A percentile compares a stretch with the other conserved stretches of the same genome.
These are phyloP conservation scores for Populus hybrid DNA, from an alignment of 441 rosid species.

Conservation along the genomic window DNA sequence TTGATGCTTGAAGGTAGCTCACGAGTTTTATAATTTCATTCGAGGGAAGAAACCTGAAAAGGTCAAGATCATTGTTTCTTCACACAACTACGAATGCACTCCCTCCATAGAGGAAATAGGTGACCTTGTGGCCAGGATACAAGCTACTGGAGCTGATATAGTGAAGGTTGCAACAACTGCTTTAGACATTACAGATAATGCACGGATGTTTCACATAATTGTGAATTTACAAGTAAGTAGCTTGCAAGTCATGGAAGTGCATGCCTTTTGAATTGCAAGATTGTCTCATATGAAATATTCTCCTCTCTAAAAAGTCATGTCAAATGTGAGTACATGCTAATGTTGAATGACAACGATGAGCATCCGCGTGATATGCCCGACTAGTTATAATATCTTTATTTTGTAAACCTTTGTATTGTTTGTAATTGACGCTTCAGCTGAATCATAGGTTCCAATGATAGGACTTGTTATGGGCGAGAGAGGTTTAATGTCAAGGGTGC, in stretches of 20 bases:
- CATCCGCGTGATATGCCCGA: not conserved
- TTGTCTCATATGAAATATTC: slow-evolving; percentile 16
- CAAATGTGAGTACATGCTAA: no score
- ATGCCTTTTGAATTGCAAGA: not conserved
- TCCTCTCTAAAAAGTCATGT: not conserved
- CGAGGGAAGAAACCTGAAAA: slow-evolving; percentile 65
- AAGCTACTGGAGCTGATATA: slow-evolving; percentile 85
- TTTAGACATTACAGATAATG: slow-evolving; percentile 75
- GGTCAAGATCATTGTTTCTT: slow-evolving; percentile 72
- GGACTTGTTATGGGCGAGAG: slow-evolving; percentile 94
- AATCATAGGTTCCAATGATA: slow-evolving; percentile 66
- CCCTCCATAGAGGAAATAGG: slow-evolving; percentile 83
- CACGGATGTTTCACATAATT: slow-evolving; percentile 77
- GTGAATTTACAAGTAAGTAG: slow-evolving; percentile 80
- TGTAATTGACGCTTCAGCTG: slow-evolving; percentile 11
- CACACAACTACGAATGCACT: slow-evolving; percentile 79
- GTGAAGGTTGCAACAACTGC: slow-evolving; percentile 95
- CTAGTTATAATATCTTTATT: not conserved
- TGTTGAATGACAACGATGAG: not conserved
- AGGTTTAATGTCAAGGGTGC: slow-evolving; percentile 86
- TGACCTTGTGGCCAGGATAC: slow-evolving; percentile 70
- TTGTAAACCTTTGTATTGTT: not conserved
- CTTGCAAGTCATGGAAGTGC: not conserved
- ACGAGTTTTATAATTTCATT: slow-evolving; percentile 54
- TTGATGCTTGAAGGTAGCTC: slow-evolving; percentile 57